A percentile compares a stretch with the other conserved stretches of the same genome.
Evolutionary conservation across 2,329 filamentous ascomycete genomes (phyloP).

Genomic region (Penicillium nordicum): DNA sequence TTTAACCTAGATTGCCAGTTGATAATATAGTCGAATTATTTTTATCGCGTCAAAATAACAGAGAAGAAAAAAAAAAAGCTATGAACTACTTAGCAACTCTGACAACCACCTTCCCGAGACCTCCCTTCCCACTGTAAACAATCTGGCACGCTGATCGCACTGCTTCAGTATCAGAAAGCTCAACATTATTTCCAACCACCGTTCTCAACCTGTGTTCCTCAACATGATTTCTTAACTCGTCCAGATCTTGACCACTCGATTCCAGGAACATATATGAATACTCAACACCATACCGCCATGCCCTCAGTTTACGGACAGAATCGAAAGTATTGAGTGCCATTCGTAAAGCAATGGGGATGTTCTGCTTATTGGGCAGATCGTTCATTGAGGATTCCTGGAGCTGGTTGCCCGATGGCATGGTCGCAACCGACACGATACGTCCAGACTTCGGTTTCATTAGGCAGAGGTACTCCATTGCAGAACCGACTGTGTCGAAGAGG

Average conservation of each 20-base stretch:
- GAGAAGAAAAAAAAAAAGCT: no score
- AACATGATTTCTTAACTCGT: constrained; percentile 42
- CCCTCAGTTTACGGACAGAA: constrained; percentile 40
- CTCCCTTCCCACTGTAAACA: constrained; percentile 44
- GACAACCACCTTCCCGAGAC: constrained; percentile 45
- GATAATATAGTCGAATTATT: background rate
- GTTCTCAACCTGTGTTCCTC: constrained; percentile 45
- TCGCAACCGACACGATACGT: constrained; percentile 38
- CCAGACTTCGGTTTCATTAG: constrained; percentile 40
- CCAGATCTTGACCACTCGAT: constrained; percentile 43
- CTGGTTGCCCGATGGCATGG: constrained; percentile 34
- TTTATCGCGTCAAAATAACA: no score
- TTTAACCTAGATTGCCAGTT: background rate
- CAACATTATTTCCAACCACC: constrained; percentile 43
- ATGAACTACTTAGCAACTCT: constrained; percentile 23
- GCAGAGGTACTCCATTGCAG: constrained; percentile 43
- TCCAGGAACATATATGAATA: constrained; percentile 48
- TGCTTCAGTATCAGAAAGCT: constrained; percentile 45
- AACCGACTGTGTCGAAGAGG: constrained; percentile 49
- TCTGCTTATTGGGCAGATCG: constrained; percentile 24
- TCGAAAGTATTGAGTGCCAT: constrained; percentile 34
- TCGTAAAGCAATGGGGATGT: constrained; percentile 23
- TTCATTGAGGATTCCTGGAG: constrained; percentile 34
- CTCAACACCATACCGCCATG: constrained; percentile 46
- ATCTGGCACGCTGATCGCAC: constrained; percentile 43